phyloP scores from a whole-genome alignment of 805 yeast species.

The Scheffersomyces lignosus region DNA sequence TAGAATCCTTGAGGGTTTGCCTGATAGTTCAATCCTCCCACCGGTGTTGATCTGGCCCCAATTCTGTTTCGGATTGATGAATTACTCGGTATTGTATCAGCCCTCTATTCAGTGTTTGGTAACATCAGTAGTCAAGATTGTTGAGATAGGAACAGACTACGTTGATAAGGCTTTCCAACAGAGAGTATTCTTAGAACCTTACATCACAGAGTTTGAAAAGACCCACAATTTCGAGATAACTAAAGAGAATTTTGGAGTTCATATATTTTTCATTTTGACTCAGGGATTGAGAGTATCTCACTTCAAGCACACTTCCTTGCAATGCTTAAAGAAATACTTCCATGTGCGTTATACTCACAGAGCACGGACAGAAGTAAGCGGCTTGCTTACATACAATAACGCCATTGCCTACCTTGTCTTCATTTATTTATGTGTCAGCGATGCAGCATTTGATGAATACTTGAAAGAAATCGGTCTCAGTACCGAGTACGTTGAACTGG shows the following conservation, averaged over 20 bases:
- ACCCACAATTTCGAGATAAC: constrained; percentile 39
- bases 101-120: constrained; percentile 31
- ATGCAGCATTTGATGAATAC: constrained; percentile 22
- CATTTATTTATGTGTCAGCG: constrained; percentile 29
- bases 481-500: constrained; percentile 11
- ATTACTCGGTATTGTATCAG: constrained; percentile 31
- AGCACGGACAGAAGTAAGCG: constrained; percentile 7
- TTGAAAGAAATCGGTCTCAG: constrained; percentile 21
- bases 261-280: constrained; percentile 46
- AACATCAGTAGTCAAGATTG: constrained; percentile 24
- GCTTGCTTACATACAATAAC: constrained; percentile 4
- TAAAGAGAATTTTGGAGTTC: constrained; percentile 49
- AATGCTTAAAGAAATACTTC: constrained; percentile 44
- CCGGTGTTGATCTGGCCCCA: constrained; percentile 52
- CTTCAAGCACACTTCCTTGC: constrained; percentile 49
- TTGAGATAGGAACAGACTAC: constrained; percentile 21
- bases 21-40: constrained; percentile 44
- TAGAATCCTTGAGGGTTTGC: constrained; percentile 49
- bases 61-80: constrained; percentile 29
- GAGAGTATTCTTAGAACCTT: constrained; percentile 40
- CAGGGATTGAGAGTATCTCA: constrained; percentile 63
- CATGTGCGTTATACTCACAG: constrained; percentile 41
- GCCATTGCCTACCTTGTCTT: constrained; percentile 29
- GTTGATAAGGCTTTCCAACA: constrained; percentile 29
- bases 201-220: constrained; percentile 44